Conservation (phyloP, 2,329 filamentous ascomycete species). For the Microcyclospora pomicola region DNA sequence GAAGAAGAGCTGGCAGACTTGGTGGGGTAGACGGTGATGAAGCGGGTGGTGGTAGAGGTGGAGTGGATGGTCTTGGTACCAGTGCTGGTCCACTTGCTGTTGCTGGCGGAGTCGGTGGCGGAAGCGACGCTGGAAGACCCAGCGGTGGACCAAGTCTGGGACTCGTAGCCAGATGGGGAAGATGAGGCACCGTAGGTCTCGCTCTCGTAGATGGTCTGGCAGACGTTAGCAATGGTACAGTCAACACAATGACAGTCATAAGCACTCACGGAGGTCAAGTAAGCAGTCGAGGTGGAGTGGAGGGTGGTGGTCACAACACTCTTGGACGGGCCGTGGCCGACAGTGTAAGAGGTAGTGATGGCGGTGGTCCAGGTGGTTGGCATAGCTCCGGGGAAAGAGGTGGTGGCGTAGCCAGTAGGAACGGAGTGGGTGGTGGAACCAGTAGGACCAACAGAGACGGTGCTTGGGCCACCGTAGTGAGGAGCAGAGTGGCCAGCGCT, state of each 20-base stretch:
- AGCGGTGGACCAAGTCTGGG: slow-evolving; percentile 1
- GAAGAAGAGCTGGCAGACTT: slow-evolving; percentile 3
- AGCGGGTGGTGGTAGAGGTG: slow-evolving; percentile 22
- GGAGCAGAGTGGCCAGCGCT: slow-evolving; percentile 2
- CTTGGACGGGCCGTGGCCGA: slow-evolving; percentile 20
- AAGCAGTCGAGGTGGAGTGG: slow-evolving; percentile 21
- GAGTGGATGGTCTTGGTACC: slow-evolving; percentile 13
- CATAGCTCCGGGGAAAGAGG: slow-evolving; percentile 6
- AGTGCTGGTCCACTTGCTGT: slow-evolving; percentile 7
- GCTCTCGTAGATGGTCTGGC: slow-evolving; percentile 11
- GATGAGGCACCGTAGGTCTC: slow-evolving; percentile 2
- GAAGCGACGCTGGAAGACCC: slow-evolving; percentile 4
- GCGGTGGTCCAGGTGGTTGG: slow-evolving; percentile 15
- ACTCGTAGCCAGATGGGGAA: slow-evolving; percentile 2
- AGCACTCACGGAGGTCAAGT: slow-evolving; percentile 13
- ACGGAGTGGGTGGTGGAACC: background rate
- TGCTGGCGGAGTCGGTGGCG: background rate
- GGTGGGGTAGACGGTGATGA: slow-evolving; percentile 22
- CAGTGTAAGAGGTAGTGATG: slow-evolving; percentile 23
- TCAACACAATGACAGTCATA: no score
- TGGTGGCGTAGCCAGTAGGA: slow-evolving; percentile 1
- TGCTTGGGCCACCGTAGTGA: background rate
- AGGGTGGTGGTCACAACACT: slow-evolving; percentile 23
- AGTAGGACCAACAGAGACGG: background rate
- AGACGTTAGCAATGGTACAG: background rate